phyloP scores from a whole-genome alignment of 768 basidiomycete species.

The Nevesoporus exiguus region DNA sequence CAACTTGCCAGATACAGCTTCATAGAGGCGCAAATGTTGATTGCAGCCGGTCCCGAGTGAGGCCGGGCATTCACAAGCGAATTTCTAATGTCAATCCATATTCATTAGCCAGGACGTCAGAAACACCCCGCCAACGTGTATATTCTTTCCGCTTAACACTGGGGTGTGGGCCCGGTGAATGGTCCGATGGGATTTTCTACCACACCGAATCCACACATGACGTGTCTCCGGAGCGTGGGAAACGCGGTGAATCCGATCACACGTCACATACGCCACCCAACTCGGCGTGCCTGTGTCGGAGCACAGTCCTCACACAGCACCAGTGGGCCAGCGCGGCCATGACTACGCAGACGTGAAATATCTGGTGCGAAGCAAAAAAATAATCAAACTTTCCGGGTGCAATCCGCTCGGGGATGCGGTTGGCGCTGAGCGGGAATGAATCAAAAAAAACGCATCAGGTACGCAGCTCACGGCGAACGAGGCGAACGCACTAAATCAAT shows the following conservation, averaged over 20 bases:
- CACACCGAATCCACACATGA: slow-evolving; percentile 10
- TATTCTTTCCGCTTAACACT: slow-evolving; percentile 26
- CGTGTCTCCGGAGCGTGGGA: slow-evolving; percentile 21
- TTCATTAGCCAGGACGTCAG: slow-evolving; percentile 22
- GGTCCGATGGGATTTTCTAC: slow-evolving; percentile 22
- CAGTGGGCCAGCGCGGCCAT: slow-evolving; percentile 70
- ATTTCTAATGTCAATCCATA: slow-evolving; percentile 30
- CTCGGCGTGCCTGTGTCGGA: slow-evolving; percentile 54
- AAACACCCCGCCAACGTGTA: slow-evolving; percentile 29
- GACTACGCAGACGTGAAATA: slow-evolving; percentile 82
- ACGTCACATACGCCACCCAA: slow-evolving; percentile 14
- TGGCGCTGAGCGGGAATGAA: slow-evolving; percentile 60
- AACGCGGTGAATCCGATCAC: slow-evolving; percentile 24
- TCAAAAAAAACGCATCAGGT: slow-evolving; percentile 20
- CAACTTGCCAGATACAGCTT: slow-evolving; percentile 9
- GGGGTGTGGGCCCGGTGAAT: slow-evolving; percentile 19
- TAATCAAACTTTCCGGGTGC: slow-evolving; percentile 77
- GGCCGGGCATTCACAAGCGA: slow-evolving; percentile 16
- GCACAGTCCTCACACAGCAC: slow-evolving; percentile 49
- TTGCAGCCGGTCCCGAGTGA: slow-evolving; percentile 24
- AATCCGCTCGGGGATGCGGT: slow-evolving; percentile 74
- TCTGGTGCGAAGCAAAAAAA: slow-evolving; percentile 80
- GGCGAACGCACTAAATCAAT: slow-evolving; percentile 67
- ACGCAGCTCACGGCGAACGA: slow-evolving; percentile 27
- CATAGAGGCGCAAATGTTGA: slow-evolving; percentile 6